Evolutionary conservation across 2,329 filamentous ascomycete species (phyloP).

Genomic region (Teratosphaeria viscida): DNA sequence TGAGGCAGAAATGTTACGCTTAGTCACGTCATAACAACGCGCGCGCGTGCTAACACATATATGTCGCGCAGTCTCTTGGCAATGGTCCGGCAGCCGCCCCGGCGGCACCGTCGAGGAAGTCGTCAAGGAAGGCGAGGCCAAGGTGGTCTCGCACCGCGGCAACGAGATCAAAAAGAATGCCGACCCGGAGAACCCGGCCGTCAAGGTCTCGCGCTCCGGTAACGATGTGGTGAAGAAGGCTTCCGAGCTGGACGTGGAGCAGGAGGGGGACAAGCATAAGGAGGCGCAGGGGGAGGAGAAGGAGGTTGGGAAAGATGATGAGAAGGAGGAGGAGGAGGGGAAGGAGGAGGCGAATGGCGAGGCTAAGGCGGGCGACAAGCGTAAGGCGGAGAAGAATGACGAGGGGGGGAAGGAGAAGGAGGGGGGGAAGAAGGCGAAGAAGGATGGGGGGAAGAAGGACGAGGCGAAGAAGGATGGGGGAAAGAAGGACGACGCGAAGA

Average conservation of each 20-base stretch:
- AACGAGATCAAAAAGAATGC: constrained; percentile 57
- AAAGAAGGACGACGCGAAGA: constrained; percentile 11
- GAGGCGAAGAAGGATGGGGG: constrained; percentile 19
- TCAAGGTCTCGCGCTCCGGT: constrained; percentile 47
- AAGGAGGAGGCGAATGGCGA: constrained; percentile 15
- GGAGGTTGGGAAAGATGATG: constrained; percentile 10
- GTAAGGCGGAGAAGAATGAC: constrained; percentile 20
- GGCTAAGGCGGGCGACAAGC: constrained; percentile 20
- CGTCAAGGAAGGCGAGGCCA: constrained; percentile 48
- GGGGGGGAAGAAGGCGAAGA: constrained; percentile 18
- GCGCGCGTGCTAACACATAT: not conserved
- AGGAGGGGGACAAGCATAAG: constrained; percentile 33
- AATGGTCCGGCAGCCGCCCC: constrained; percentile 47
- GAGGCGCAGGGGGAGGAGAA: constrained; percentile 22
- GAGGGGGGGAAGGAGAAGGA: constrained; percentile 15
- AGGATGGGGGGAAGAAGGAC: constrained; percentile 14
- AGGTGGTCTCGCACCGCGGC: constrained; percentile 43
- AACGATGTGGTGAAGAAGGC: constrained; percentile 57
- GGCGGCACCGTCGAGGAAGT: constrained; percentile 47
- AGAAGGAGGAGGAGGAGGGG: constrained; percentile 10
- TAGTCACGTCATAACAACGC: constrained; percentile 10
- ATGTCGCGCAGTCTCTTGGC: constrained; percentile 47
- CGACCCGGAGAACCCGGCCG: constrained; percentile 49
- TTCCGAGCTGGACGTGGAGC: constrained; percentile 48
- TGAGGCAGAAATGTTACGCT: constrained; percentile 6